phyloP scores from a whole-genome alignment of 371 early-diverging fungal genomes.

The Massospora cicadina region DNA sequence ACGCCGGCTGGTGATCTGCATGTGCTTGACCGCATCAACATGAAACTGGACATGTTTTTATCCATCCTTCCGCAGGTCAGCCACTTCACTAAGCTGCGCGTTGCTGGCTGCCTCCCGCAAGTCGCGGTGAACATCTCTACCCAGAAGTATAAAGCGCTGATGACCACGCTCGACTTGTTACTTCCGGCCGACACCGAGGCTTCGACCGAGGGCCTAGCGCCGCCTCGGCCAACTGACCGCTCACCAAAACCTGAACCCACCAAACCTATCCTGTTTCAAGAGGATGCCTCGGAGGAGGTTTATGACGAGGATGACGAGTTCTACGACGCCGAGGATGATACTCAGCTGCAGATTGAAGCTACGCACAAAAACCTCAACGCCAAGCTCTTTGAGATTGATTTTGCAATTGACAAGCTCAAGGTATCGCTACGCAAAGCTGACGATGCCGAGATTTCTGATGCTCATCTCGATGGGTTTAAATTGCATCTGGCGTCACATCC shows the following conservation, averaged over 20 bases:
- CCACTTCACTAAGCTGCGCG: slow-evolving; percentile 50
- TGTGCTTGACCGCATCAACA: slow-evolving; percentile 72
- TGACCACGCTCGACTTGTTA: slow-evolving; percentile 55
- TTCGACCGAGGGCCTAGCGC: not conserved
- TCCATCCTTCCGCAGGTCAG: slow-evolving; percentile 69
- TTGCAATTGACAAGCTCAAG: slow-evolving; percentile 51
- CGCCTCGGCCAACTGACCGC: not conserved
- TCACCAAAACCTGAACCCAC: not conserved
- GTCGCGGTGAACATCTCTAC: slow-evolving; percentile 85
- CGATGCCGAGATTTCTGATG: slow-evolving; percentile 40
- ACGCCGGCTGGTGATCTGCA: slow-evolving; percentile 36
- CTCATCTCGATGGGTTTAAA: slow-evolving; percentile 49
- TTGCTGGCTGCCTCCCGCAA: slow-evolving; percentile 71
- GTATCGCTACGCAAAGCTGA: slow-evolving; percentile 37
- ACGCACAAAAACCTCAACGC: slow-evolving; percentile 19
- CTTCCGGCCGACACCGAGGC: slow-evolving; percentile 21
- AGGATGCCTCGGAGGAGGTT: slow-evolving; percentile 14
- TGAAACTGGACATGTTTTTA: slow-evolving; percentile 59
- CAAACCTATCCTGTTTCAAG: not conserved
- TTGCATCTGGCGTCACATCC: slow-evolving; percentile 49
- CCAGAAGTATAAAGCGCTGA: slow-evolving; percentile 77
- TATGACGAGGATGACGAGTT: slow-evolving; percentile 16
- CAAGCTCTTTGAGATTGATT: slow-evolving; percentile 40
- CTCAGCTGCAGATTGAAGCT: slow-evolving; percentile 9
- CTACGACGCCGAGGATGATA: slow-evolving; percentile 16